Evolutionary conservation across 73 alveolate genomes (phyloP).

Genomic region (Tetrahymena malaccensis): DNA sequence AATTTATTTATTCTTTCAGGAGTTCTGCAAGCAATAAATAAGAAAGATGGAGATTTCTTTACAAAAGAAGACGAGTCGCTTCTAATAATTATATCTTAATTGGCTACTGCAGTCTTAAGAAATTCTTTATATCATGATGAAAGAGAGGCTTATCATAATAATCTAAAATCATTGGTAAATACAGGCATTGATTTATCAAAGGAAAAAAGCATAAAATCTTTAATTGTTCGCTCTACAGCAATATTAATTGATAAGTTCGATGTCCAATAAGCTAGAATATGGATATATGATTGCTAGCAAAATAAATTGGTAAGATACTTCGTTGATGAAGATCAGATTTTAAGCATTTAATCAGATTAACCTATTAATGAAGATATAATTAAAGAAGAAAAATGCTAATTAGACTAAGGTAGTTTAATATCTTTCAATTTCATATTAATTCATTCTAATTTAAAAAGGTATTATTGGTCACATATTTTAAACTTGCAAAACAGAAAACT

Average conservation of each 20-base stretch:
- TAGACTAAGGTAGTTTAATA: neutral
- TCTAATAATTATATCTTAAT: neutral
- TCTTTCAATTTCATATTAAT: neutral
- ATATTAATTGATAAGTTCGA: neutral
- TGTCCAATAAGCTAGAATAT: neutral
- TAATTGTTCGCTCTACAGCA: neutral
- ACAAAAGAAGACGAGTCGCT: conserved; percentile 30
- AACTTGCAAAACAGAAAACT: neutral
- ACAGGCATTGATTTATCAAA: neutral
- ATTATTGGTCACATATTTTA: neutral
- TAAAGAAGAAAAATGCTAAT: neutral
- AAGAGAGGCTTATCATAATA: neutral
- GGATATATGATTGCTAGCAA: neutral
- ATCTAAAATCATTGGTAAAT: neutral
- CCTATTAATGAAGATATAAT: neutral
- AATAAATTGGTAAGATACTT: neutral
- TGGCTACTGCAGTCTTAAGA: conserved; percentile 9
- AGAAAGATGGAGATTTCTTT: conserved; percentile 16
- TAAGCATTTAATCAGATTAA: neutral
- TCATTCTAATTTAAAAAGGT: neutral
- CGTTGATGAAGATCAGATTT: neutral
- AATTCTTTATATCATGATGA: neutral
- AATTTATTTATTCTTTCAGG: neutral
- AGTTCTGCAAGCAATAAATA: conserved; percentile 33
- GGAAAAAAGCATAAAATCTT: neutral